These are phyloP conservation scores for Fusarium succisae DNA, from an alignment of 2,329 filamentous ascomycete species.

Conservation along the genomic window DNA sequence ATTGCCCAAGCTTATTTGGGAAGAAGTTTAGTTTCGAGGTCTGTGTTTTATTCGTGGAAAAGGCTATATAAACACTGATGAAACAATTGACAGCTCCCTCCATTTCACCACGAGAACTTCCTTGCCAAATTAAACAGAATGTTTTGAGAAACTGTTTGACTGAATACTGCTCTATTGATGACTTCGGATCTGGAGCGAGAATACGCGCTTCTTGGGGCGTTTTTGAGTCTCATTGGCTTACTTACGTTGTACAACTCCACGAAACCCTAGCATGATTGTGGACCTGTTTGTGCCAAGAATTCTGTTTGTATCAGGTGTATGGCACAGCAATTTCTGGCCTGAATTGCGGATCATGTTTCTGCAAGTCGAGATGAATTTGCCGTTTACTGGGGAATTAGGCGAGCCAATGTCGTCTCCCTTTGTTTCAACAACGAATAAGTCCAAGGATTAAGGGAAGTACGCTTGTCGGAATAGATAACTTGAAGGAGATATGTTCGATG, in stretches of 20 bases:
- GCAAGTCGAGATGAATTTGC: neutral
- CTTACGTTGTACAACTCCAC: neutral
- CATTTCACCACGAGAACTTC: neutral
- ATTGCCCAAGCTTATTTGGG: neutral
- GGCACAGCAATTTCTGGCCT: neutral
- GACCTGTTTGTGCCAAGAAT: neutral
- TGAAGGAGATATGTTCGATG: neutral
- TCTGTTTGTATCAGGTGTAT: neutral
- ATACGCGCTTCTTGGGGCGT: neutral
- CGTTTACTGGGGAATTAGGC: neutral
- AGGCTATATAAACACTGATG: neutral
- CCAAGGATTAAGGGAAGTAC: neutral
- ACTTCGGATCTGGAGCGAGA: neutral
- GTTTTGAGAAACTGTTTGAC: neutral
- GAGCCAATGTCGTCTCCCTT: neutral
- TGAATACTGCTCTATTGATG: neutral
- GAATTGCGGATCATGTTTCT: neutral
- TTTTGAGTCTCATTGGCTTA: neutral
- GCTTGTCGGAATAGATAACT: neutral
- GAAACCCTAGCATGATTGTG: neutral
- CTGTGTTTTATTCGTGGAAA: neutral
- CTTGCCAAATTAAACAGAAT: neutral
- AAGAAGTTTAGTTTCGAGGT: neutral
- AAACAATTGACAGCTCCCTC: neutral
- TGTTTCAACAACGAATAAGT: neutral